Evolutionary conservation across 352 stramenopile species (phyloP), one percentile per base, ranked within the genome.

Genomic region (Elongisporangium undulatum): DNA sequence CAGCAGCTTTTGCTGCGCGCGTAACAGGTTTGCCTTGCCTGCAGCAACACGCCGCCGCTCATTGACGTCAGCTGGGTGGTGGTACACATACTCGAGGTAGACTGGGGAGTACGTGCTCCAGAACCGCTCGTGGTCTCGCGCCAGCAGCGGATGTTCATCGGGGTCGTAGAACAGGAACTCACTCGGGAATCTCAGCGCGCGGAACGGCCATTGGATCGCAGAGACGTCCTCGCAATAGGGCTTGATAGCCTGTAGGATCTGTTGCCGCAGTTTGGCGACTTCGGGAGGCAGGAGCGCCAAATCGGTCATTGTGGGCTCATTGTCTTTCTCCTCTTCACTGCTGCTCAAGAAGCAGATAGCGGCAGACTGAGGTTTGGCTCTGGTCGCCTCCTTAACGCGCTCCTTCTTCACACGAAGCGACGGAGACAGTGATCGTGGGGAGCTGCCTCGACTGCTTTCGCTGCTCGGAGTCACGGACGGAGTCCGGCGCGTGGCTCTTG

Each of bases 1-100:
- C 39, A 59, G 54, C 45, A 59, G 23, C 19, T 26, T 26, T 3
- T 23, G 21, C 45, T 59, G 54, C 7, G 38, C 38, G 12, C 54
- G 19, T 21, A 59, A 13, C 21, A 59, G 41, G 4, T 29, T 22
- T 8, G 29, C 29, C 16, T 59, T 59, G 21, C 21, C 26, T 10
- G 22, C 12, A 23, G 39, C 19, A 13, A 59, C 20, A 0, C 54
- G 54, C 9, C 29, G 19, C 5, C 54, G 54, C 4, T 52, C 41
- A 3, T 15, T 24, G 13, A n/a, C n/a, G 13, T 23, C 21, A 9
- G 34, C 34, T 20, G 54, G 39, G 22, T 59, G 54, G 19, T n/a
- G 22, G 19, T 51, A 59, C 5, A 59, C 38, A 16, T 53, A 24
- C 5, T 59, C 54, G 19, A 59, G 54, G 54, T 41, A 59, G 10